Base-by-base conservation (phyloP, 441 rosid species). In the Pelargonium cotyledonis region DNA sequence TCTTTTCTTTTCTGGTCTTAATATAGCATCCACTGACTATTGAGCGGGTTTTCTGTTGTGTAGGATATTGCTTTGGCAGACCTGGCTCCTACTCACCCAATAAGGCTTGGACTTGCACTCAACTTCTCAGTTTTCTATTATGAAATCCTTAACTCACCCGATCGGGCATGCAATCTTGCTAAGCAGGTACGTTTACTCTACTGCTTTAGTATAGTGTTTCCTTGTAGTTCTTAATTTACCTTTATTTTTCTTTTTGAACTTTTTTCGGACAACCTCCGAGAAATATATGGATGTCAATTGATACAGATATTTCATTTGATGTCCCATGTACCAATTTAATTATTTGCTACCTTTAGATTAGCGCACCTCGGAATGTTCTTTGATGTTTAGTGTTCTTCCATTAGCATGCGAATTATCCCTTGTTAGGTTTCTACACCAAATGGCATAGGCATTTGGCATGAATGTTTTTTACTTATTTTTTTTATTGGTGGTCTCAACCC, bases 91-190 rank as follows among this genome's bases (percentile, higher is more conserved):
- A 93, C 98, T 67, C 98, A 93, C 85, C 98, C 98, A 3, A 91
- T 93, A 69, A 85, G 93, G 75, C 88, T 93, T 71, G 98, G 98
- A 55, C 97, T 92, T 70, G 97, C 98, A 11, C 97, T 92, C 53
- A 94, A 94, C 84, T 93, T 93, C 88, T 93, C 98, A 15, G 98
- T 93, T 35, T 93, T 93, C 80, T 93, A 93, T 80, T 93, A 93
- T 83, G 98, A 93, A 86, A 93, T 93, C 76, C 97, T 93, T 67
- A 93, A 91, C 86, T 93, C 98, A 57, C 95, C 98, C 58, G 98
- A 93, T 72, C 92, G 97, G 31, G 98, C 98, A 3, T 93, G 98
- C 86, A 91, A 73, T 73, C 98, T 93, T 19, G 97, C 97, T 4
- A 93, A 93, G 76, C 91, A 85, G 96, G 97, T 93, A 61, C 23